A percentile compares a stretch with the other conserved stretches of the same genome.
Conservation (phyloP, 495 filamentous ascomycete genomes). For the Tuber melanosporum region DNA sequence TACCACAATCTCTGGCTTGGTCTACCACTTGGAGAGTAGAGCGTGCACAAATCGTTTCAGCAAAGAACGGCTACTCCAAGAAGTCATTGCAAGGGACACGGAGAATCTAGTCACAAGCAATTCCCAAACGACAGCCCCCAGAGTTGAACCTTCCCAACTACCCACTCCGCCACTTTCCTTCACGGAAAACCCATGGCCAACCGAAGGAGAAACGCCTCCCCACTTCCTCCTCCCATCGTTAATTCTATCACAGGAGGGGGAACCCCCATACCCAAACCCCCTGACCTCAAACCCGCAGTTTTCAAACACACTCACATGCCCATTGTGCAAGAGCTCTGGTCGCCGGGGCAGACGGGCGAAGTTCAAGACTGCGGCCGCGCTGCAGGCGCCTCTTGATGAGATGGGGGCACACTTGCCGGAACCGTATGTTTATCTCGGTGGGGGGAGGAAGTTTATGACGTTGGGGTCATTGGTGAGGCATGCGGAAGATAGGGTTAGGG, state of each 20-base stretch:
- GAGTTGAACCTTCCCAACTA: neutral
- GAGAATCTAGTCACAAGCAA: neutral
- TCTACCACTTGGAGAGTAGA: neutral
- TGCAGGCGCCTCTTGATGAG: neutral
- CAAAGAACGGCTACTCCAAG: neutral
- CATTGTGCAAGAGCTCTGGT: neutral
- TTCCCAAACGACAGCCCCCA: neutral
- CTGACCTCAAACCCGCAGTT: neutral
- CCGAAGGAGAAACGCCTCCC: neutral
- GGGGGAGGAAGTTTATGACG: neutral
- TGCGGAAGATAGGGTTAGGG: neutral
- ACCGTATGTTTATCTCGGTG: neutral
- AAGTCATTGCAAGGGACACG: neutral
- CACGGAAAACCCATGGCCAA: neutral
- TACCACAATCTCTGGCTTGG: neutral
- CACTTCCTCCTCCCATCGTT: neutral
- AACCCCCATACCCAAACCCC: neutral
- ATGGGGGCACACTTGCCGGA: neutral
- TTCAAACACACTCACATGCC: neutral
- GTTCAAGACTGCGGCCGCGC: neutral
- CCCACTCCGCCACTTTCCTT: neutral
- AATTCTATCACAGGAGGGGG: neutral
- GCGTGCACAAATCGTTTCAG: neutral
- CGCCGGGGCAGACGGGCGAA: neutral
- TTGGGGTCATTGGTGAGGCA: neutral